Evolutionary conservation across 257 asterid species (phyloP).

Genomic region (Solanum medicagineum): DNA sequence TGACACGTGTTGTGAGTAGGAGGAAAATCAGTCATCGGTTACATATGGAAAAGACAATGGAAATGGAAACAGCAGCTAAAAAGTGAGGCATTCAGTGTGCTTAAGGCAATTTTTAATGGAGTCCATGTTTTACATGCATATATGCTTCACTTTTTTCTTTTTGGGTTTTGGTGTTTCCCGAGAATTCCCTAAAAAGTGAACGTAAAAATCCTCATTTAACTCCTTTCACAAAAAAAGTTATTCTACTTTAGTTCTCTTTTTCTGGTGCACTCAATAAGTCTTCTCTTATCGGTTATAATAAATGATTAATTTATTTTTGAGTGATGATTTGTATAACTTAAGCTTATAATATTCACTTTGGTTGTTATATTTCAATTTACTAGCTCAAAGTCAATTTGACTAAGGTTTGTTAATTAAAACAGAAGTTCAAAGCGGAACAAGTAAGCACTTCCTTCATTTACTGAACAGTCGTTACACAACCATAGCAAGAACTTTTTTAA

Average conservation of each 20-base stretch:
- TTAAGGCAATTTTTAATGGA: neutral
- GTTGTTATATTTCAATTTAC: no score
- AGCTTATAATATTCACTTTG: neutral
- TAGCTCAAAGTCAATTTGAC: neutral
- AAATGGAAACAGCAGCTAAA: neutral
- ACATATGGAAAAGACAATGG: neutral
- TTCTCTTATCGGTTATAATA: no score
- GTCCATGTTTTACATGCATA: neutral
- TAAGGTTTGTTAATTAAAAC: no score
- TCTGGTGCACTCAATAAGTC: neutral
- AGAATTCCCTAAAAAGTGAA: neutral
- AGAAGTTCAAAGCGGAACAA: no score
- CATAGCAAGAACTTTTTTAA: no score
- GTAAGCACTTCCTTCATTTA: no score
- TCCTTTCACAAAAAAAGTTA: neutral
- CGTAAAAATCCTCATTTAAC: neutral
- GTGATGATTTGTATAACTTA: no score
- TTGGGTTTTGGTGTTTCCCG: no score
- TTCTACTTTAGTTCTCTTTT: neutral
- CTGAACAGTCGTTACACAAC: no score
- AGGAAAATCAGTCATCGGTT: neutral
- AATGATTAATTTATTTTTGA: no score
- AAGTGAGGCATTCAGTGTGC: neutral
- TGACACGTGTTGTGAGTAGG: constrained; percentile 2
- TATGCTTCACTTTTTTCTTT: neutral